Evolutionary conservation across 345 rosid species (phyloP), one percentile per base, ranked within the genome.

Genomic region (Brassica juncea): DNA sequence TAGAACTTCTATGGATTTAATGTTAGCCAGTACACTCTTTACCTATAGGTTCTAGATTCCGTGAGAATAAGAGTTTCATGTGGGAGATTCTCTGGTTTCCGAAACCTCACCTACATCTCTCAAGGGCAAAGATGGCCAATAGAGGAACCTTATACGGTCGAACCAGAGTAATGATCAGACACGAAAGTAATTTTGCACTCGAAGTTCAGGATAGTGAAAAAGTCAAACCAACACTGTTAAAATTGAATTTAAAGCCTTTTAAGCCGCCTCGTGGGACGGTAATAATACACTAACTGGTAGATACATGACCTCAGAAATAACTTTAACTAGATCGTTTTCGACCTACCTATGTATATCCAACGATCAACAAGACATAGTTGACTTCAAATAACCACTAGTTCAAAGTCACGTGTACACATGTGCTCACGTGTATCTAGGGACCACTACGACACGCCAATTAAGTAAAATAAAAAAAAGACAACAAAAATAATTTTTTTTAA

Each of bases 371-470:
- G n/a, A 23, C 28, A 23, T 7, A 59, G 67, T 68, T 76, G 79
- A 76, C 79, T 27, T 76, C 2, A 11, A 16, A 2, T 1, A 10
- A 0, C 59, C 67, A 75, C 32, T 66, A 64, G 64, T 74, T 6
- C 3, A 54, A 2, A 6, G 65, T 62, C 80, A 77, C 70, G 80
- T 69, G 68, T 23, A 47, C 27, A 21, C 62, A 77, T 34, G 62
- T 61, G 8, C 7, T 54, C 28, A 70, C 77, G 77, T 72, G 73
- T 15, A 42, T 58, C 3, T 10, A 19, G 54, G 54, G 52, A 71
- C 81, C 60, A 72, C 2, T 2, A 66, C 0, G 57, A 79, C 65
- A 79, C 74, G 74, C 74, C 74, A 73, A 4, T 68, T 32, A 34
- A 2, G 32, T 59, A 4, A 9, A 25, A 59, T 4, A 10, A 3